Evolutionary conservation across 768 basidiomycete genomes (phyloP), one percentile per base, ranked within the genome.

Genomic region (Boletus rubropictus): DNA sequence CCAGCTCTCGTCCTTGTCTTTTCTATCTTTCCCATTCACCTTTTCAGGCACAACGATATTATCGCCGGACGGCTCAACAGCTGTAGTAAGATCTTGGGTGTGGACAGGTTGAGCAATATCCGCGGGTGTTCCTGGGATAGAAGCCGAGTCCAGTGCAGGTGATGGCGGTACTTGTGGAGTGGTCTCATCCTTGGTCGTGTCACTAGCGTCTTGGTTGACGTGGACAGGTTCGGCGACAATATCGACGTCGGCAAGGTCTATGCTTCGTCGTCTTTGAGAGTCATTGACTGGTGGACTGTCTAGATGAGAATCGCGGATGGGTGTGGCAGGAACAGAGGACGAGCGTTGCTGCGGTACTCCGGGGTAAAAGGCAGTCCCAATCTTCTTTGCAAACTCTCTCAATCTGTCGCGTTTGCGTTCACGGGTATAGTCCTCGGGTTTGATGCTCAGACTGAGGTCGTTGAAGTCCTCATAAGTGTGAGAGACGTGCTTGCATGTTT

Each of bases 401-500:
- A 95, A 67, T 39, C 77, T 77, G 64, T 93, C 86, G 31, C 89
- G 80, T 66, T 84, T 95, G 43, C 85, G 75, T 47, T 80, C 78
- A 46, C 78, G 79, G 27, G 71, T 71, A 49, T 87, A 87, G 54
- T 90, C 86, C 51, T 92, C 88, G 1, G 84, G 78, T 62, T 85
- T 89, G 64, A 94, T 85, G 65, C 86, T 87, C 28, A 98, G 71
- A 42, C 89, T 91, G 56, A 98, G 84, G 65, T 96, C 94, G 63
- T 87, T 85, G 65, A 96, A 97, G 60, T 92, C 90, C 65, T 98
- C 94, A 22, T 54, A 54, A 18, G 59, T 64, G 54, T 91, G 83
- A 3, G 92, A 95, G 41, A 96, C 81, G 58, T 89, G 82, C 65
- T 95, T 94, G 79, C 94, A 98, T 49, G 81, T 80, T 56, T 93